Evolutionary conservation across 2,329 filamentous ascomycete species (phyloP).

Genomic region (Diaporthe helianthi): DNA sequence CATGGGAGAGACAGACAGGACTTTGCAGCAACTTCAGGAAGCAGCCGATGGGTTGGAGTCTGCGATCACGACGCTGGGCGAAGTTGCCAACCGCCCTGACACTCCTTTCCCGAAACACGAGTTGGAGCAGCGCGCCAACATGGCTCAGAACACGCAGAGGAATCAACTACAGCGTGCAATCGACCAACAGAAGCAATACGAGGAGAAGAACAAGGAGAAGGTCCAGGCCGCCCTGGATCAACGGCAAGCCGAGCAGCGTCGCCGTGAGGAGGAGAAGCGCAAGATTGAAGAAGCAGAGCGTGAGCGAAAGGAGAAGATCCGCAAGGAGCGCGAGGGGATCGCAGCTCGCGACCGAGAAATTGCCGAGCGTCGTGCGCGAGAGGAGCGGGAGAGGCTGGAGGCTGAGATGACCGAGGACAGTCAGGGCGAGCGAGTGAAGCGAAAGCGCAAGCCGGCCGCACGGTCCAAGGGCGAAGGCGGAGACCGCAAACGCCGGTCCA

Average conservation of each 20-base stretch:
- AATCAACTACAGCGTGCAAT: conserved; percentile 88
- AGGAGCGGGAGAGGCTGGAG: conserved; percentile 71
- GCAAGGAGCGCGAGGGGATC: conserved; percentile 85
- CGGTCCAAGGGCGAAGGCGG: conserved; percentile 41
- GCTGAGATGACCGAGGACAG: conserved; percentile 83
- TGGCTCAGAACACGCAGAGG: conserved; percentile 94
- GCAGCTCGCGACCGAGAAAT: conserved; percentile 76
- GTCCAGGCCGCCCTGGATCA: conserved; percentile 80
- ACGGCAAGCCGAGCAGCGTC: conserved; percentile 80
- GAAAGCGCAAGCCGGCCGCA: conserved; percentile 69
- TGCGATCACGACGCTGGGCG: conserved; percentile 77
- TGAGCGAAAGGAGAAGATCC: conserved; percentile 80
- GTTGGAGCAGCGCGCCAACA: conserved; percentile 93
- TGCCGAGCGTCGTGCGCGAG: conserved; percentile 74
- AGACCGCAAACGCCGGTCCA: conserved; percentile 48
- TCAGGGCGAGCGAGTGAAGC: conserved; percentile 80
- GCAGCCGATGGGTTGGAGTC: conserved; percentile 82
- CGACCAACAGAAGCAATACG: conserved; percentile 86
- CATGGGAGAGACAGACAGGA: conserved; percentile 77
- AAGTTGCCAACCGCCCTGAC: conserved; percentile 66
- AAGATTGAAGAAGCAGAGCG: conserved; percentile 72
- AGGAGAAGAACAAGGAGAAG: conserved; percentile 90
- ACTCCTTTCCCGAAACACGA: conserved; percentile 90
- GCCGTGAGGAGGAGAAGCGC: conserved; percentile 78
- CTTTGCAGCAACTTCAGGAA: conserved; percentile 79